Percentiles rank a stretch among this genome's conserved stretches.
Conservation (phyloP, 2,329 filamentous ascomycete species). For the Phyllosticta capitalensis region DNA sequence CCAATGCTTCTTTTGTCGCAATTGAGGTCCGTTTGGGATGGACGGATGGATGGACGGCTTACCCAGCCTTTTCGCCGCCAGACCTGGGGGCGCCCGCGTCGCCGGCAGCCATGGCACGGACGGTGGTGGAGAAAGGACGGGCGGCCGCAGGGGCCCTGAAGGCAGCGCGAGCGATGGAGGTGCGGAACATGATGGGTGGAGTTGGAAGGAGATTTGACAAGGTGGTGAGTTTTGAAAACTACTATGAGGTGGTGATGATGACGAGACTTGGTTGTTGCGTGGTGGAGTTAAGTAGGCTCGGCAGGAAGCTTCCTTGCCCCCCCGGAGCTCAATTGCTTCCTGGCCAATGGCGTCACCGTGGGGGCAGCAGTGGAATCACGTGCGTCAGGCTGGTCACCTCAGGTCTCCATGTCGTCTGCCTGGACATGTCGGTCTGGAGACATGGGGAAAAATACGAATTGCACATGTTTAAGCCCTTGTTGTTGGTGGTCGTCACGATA, state of each 20-base stretch:
- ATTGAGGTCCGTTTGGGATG: background rate
- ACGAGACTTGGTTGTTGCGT: constrained; percentile 12
- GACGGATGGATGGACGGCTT: too few species aligned
- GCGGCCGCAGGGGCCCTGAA: constrained; percentile 28
- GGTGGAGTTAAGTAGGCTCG: background rate
- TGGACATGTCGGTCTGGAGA: constrained; percentile 6
- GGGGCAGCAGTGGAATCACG: background rate
- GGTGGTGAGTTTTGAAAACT: constrained; percentile 10
- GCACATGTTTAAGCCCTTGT: too few species aligned
- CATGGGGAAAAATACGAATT: constrained; percentile 1
- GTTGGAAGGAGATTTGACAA: constrained; percentile 5
- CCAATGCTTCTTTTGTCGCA: background rate
- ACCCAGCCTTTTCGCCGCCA: constrained; percentile 30
- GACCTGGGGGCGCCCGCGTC: constrained; percentile 34
- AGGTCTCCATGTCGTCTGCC: background rate
- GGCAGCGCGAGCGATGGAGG: constrained; percentile 30
- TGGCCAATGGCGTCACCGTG: background rate
- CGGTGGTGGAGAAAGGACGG: constrained; percentile 34
- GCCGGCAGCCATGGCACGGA: constrained; percentile 34
- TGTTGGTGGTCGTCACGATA: background rate
- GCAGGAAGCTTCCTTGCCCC: background rate
- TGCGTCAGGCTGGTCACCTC: background rate
- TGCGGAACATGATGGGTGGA: constrained; percentile 26
- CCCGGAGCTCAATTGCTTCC: constrained; percentile 7
- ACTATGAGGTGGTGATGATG: constrained; percentile 13